Conservation (phyloP, 2,329 filamentous ascomycete species). For the Xylariaceae sp. region DNA sequence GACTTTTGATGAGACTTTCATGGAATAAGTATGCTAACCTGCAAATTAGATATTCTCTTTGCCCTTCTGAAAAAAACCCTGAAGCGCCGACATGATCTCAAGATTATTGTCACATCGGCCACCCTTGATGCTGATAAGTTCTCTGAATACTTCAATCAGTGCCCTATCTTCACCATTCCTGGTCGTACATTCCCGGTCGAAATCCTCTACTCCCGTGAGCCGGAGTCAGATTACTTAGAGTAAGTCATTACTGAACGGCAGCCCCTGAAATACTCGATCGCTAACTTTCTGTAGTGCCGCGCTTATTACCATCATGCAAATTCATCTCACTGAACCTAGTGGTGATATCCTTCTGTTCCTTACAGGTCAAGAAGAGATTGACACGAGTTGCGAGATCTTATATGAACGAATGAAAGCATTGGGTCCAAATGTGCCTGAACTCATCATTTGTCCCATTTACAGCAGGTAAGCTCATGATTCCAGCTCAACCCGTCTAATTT, state of each 20-base stretch:
- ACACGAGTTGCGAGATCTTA: conserved; percentile 86
- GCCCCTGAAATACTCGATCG: neutral
- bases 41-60: conserved; percentile 70
- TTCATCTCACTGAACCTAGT: conserved; percentile 84
- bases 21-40: too few relatives aligned
- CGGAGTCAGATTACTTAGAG: conserved; percentile 92
- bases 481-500: too few relatives aligned
- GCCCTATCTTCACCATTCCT: conserved; percentile 94
- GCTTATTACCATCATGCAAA: conserved; percentile 96
- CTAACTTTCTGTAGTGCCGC: conserved; percentile 48
- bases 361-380: conserved; percentile 96
- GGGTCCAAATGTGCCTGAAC: conserved; percentile 81
- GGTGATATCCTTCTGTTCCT: conserved; percentile 97
- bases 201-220: conserved; percentile 89
- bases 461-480: conserved; percentile 44
- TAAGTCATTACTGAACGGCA: conserved; percentile 1
- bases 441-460: conserved; percentile 94
- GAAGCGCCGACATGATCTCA: conserved; percentile 78
- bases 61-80: conserved; percentile 90
- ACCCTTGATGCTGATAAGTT: conserved; percentile 98
- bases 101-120: conserved; percentile 93
- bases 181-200: conserved; percentile 94
- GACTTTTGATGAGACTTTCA: too few relatives aligned
- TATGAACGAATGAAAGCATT: conserved; percentile 95
- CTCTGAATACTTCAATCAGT: conserved; percentile 90